Conservation (phyloP, 345 rosid species). For the Balakata baccata region DNA sequence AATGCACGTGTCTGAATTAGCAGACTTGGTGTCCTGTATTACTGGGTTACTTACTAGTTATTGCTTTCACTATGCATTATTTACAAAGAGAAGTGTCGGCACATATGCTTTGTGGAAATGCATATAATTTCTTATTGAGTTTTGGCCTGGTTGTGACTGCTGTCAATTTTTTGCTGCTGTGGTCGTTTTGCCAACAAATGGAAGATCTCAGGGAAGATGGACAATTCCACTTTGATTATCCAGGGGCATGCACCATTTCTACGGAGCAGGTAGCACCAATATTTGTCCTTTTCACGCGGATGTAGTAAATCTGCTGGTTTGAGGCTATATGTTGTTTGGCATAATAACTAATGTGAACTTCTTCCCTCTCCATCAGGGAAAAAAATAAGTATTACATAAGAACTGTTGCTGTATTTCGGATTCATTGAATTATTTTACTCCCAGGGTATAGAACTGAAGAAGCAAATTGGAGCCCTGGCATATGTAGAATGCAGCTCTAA, state of each 20-base stretch:
- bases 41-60: not conserved
- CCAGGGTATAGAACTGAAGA: constrained; percentile 77
- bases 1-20: too few relatives aligned
- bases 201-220: constrained; percentile 72
- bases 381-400: not conserved
- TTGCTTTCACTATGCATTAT: not conserved
- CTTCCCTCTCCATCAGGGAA: not conserved
- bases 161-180: not conserved
- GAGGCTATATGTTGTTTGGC: not conserved
- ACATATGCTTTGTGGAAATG: not conserved
- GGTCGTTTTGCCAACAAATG: not conserved
- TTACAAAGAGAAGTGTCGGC: not conserved
- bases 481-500: constrained; percentile 86
- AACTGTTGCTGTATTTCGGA: not conserved
- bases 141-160: not conserved
- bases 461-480: constrained; percentile 74
- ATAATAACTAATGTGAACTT: not conserved
- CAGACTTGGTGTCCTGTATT: too few relatives aligned
- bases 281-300: not conserved
- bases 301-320: not conserved
- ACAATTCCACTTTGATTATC: constrained; percentile 58
- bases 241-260: constrained; percentile 67
- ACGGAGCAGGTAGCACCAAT: constrained; percentile 56
- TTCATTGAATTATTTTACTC: constrained; percentile 3
- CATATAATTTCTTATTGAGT: not conserved